Conservation (phyloP, 176 grass and related monocot genomes). For the Lolium multiflorum region DNA sequence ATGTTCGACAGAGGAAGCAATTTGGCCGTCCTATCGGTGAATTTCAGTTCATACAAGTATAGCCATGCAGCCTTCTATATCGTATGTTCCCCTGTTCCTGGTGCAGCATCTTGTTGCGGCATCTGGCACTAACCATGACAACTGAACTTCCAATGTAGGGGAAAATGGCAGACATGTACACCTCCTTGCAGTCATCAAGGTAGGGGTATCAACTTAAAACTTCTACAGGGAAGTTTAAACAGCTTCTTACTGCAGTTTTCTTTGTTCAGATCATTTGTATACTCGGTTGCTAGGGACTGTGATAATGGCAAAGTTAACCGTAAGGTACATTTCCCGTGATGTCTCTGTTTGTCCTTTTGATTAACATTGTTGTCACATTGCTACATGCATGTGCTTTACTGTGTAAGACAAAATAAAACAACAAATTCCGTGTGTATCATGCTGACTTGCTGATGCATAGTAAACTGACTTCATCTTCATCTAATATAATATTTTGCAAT, state of each 20-base stretch:
- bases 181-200: constrained; percentile 95
- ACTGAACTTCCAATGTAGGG: constrained; percentile 56
- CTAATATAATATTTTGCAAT: neutral
- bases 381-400: constrained; percentile 9
- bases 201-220: constrained; percentile 34
- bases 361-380: constrained; percentile 25
- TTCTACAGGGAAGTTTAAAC: constrained; percentile 37
- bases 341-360: neutral
- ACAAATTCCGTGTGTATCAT: constrained; percentile 26
- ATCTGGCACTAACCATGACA: neutral
- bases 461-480: constrained; percentile 39
- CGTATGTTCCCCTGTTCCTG: neutral
- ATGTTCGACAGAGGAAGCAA: constrained; percentile 91
- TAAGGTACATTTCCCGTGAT: constrained; percentile 59
- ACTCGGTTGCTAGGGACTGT: constrained; percentile 91
- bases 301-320: constrained; percentile 87
- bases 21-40: constrained; percentile 91
- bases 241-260: constrained; percentile 36
- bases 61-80: constrained; percentile 9
- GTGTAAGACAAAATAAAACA: constrained; percentile 18
- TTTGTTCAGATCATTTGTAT: constrained; percentile 88
- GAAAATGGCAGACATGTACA: constrained; percentile 98
- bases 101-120: constrained; percentile 9
- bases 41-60: constrained; percentile 98
- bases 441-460: constrained; percentile 15